Evolutionary conservation across 2,329 filamentous ascomycete species (phyloP).

Genomic region (Apiospora koreana): DNA sequence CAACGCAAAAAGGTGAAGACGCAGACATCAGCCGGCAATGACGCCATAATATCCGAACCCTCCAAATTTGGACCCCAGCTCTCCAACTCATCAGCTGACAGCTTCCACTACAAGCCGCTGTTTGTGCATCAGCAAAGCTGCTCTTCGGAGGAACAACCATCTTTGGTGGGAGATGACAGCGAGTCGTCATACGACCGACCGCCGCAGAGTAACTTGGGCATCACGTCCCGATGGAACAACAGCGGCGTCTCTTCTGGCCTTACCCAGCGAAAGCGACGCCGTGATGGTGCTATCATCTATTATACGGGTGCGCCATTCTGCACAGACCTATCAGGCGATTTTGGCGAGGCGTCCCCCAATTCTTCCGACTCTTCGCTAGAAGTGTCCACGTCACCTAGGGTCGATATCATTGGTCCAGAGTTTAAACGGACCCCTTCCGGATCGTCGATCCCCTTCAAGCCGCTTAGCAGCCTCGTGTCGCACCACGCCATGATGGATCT

Average conservation of each 20-base stretch:
- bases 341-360: constrained; percentile 47
- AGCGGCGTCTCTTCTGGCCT: constrained; percentile 50
- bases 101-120: constrained; percentile 65
- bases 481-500: constrained; percentile 27
- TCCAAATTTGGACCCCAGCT: constrained; percentile 40
- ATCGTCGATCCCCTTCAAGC: constrained; percentile 49
- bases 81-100: constrained; percentile 40
- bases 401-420: constrained; percentile 27
- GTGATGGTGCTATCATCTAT: constrained; percentile 79
- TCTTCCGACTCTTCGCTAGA: constrained; percentile 35
- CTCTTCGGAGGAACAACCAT: constrained; percentile 48
- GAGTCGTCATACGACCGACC: constrained; percentile 46
- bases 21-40: constrained; percentile 35
- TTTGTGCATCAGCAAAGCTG: constrained; percentile 51
- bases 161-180: constrained; percentile 39
- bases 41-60: constrained; percentile 37
- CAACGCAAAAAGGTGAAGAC: constrained; percentile 49
- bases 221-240: constrained; percentile 45
- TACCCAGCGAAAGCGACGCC: constrained; percentile 52
- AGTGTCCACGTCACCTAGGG: constrained; percentile 18
- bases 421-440: constrained; percentile 44
- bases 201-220: constrained; percentile 51
- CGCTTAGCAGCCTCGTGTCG: constrained; percentile 45
- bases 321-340: constrained; percentile 75
- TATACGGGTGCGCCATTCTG: constrained; percentile 80